A percentile compares a stretch with the other conserved stretches of the same genome.
phyloP scores from a whole-genome alignment of 768 basidiomycete genomes.

The Xerocomus brunneocitrinus region DNA sequence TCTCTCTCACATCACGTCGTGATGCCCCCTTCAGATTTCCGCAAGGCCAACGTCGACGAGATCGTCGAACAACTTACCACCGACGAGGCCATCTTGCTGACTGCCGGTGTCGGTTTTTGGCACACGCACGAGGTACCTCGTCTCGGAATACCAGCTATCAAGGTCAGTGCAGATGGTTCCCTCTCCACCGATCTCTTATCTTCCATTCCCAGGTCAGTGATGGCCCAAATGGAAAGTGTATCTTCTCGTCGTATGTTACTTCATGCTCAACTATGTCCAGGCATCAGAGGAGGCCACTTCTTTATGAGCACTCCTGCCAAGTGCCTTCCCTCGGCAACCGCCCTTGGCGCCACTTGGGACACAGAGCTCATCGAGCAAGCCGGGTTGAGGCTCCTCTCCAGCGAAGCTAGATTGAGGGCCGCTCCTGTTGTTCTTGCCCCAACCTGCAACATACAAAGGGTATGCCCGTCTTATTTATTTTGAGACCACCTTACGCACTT shows the following conservation, averaged over 20 bases:
- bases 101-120: constrained; percentile 76
- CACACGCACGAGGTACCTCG: constrained; percentile 62
- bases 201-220: constrained; percentile 55
- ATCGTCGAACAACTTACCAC: constrained; percentile 63
- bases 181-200: constrained; percentile 14
- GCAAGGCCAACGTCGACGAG: constrained; percentile 54
- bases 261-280: constrained; percentile 20
- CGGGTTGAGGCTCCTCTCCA: constrained; percentile 60
- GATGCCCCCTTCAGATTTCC: constrained; percentile 71
- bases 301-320: constrained; percentile 81
- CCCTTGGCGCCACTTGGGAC: constrained; percentile 74
- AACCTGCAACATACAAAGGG: constrained; percentile 82
- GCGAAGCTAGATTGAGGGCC: constrained; percentile 66
- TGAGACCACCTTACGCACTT: not conserved
- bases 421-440: constrained; percentile 72
- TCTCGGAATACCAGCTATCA: constrained; percentile 66
- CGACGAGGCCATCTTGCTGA: constrained; percentile 70
- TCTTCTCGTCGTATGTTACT: not conserved
- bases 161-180: constrained; percentile 31
- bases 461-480: constrained; percentile 24
- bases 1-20: constrained; percentile 1
- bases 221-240: constrained; percentile 64
- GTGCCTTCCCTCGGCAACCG: constrained; percentile 70
- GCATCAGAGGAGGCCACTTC: constrained; percentile 68
- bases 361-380: constrained; percentile 56